Base-by-base conservation (phyloP, 2,329 filamentous ascomycete species). In the Aspergillus uvarum region DNA sequence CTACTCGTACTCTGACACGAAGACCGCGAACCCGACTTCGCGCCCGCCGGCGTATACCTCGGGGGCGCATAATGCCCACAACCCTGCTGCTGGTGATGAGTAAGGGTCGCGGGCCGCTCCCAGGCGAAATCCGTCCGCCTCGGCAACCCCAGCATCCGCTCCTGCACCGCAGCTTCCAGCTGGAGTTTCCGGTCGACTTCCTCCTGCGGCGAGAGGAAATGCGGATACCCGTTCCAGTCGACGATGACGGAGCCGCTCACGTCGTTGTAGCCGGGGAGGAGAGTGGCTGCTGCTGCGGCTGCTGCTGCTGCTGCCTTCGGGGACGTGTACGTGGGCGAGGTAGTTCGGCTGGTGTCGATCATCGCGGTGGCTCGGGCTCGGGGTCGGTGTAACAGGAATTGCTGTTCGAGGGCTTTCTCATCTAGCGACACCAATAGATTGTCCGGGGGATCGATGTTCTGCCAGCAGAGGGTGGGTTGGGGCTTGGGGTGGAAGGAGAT, bases 161-260 rank as follows among this genome's bases (percentile, higher is more conserved):
- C 69, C 8, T 62, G 62, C 16, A 71, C 69, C 1, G 67, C 68
- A 14, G 56, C 63, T 29, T 67, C 51, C 14, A 71, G 51, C 12
- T 54, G 53, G 4, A 47, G 32, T 21, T 66, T 57, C 16, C 69
- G 32, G 11, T 70, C 67, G 4, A 56, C 47, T 51, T 70, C 68
- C 54, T 70, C 68, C 38, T 69, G 61, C 4, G 67, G 68, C 6
- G 68, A 68, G 3, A 71, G 63, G 26, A 70, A 70, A 22, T 63
- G 67, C 42, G 67, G 68, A 5, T 61, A 44, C 0, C 69, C 69
- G 44, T 70, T 54, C 44, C 60, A 61, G 53, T 66, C 65, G 31
- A 71, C 66, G n/a, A 71, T 49, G 22, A 71, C 67, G 12, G 68
- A 61, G 16, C 66, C 69, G 51, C 66, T 70, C 12, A 71, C 65